These are phyloP conservation scores for Fusarium sp. DNA, from an alignment of 2,329 filamentous ascomycete species.

Conservation along the genomic window DNA sequence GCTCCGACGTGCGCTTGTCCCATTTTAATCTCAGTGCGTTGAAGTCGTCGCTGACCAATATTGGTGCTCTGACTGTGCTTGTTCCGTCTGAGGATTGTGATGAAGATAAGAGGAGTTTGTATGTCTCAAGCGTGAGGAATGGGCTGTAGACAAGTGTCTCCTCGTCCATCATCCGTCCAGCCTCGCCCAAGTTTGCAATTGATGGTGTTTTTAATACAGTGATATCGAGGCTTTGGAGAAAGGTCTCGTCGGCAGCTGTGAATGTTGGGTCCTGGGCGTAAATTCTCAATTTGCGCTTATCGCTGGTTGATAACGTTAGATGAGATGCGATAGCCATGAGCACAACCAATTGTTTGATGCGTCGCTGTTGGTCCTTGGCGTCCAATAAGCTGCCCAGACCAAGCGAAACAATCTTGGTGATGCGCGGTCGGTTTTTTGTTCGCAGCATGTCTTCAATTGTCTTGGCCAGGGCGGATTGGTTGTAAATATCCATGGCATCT, in stretches of 20 bases:
- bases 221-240: slow-evolving; percentile 28
- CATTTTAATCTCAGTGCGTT: slow-evolving; percentile 38
- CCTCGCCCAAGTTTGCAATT: slow-evolving; percentile 29
- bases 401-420: slow-evolving; percentile 32
- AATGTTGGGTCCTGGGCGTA: slow-evolving; percentile 40
- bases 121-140: slow-evolving; percentile 39
- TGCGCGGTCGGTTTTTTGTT: slow-evolving; percentile 26
- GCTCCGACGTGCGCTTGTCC: slow-evolving; percentile 37
- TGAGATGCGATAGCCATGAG: slow-evolving; percentile 33
- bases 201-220: slow-evolving; percentile 31
- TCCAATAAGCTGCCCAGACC: slow-evolving; percentile 33
- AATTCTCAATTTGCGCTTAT: background rate
- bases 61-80: slow-evolving; percentile 4
- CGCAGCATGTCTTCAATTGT: slow-evolving; percentile 30
- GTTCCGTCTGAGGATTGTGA: background rate
- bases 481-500: slow-evolving; percentile 22
- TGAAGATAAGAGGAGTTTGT: slow-evolving; percentile 22
- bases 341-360: slow-evolving; percentile 38
- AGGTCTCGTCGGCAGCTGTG: slow-evolving; percentile 31
- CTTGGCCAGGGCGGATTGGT: slow-evolving; percentile 21
- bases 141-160: slow-evolving; percentile 40
- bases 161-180: slow-evolving; percentile 29
- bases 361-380: slow-evolving; percentile 36
- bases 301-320: background rate
- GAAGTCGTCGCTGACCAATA: slow-evolving; percentile 40